phyloP scores from a whole-genome alignment of 345 rosid genomes.

The Psidium friedrichsthalianum region DNA sequence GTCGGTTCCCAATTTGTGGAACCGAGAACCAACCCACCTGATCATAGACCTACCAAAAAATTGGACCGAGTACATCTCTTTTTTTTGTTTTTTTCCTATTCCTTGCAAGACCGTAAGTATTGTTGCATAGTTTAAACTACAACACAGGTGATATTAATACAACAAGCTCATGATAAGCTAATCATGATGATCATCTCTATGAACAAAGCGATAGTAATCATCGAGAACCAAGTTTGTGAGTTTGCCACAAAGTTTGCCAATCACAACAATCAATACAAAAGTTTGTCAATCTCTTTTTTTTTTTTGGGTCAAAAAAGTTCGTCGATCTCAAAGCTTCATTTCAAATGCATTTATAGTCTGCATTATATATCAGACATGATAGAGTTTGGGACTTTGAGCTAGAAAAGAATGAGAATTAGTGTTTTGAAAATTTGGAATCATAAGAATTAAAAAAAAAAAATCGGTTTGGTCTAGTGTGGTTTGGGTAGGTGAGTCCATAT shows the following conservation, averaged over 20 bases:
- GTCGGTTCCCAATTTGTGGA: too few species aligned
- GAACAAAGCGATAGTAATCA: not conserved
- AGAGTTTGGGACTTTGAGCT: not conserved
- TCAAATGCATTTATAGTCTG: too few species aligned
- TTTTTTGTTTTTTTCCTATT: not conserved
- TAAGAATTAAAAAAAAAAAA: not conserved
- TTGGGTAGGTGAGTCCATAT: too few species aligned
- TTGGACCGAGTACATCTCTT: too few species aligned
- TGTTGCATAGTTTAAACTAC: not conserved
- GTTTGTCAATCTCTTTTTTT: too few species aligned
- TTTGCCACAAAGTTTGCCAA: not conserved
- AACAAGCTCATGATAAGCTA: not conserved
- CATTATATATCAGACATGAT: not conserved
- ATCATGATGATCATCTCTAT: not conserved
- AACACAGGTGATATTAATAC: rapidly evolving
- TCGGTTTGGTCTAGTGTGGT: not conserved
- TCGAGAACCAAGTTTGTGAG: not conserved
- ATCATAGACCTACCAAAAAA: too few species aligned
- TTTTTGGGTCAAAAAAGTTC: too few species aligned
- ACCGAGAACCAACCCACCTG: too few species aligned
- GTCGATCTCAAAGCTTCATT: too few species aligned
- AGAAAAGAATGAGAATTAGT: not conserved
- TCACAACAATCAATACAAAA: too few species aligned
- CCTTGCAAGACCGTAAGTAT: rapidly evolving
- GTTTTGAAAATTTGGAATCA: not conserved